These are phyloP conservation scores for Pichia norvegensis DNA, from an alignment of 1,139 yeast genomes.

Conservation along the genomic window DNA sequence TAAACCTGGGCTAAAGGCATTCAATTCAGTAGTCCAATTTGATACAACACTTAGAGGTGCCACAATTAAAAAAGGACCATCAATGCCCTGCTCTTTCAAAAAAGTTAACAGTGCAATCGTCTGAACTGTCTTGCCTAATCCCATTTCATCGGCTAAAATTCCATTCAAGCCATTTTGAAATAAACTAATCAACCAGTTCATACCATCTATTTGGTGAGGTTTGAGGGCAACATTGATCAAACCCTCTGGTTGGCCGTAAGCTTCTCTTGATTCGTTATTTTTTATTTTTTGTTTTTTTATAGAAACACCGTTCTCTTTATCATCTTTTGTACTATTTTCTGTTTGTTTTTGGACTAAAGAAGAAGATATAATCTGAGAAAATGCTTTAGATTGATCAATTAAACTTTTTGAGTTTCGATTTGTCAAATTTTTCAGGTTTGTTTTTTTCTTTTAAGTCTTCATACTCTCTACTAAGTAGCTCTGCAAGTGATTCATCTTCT, in stretches of 20 bases:
- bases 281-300: slow-evolving; percentile 7
- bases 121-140: slow-evolving; percentile 86
- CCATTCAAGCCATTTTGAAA: slow-evolving; percentile 94
- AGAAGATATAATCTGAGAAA: slow-evolving; percentile 16
- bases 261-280: background rate
- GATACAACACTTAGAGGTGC: slow-evolving; percentile 84
- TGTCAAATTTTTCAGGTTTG: slow-evolving; percentile 5
- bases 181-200: slow-evolving; percentile 81
- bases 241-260: slow-evolving; percentile 49
- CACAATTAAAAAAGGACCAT: slow-evolving; percentile 79
- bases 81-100: slow-evolving; percentile 67
- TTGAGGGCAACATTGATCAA: slow-evolving; percentile 65
- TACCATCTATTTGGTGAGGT: slow-evolving; percentile 81
- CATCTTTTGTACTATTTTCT: background rate
- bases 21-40: slow-evolving; percentile 74
- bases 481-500: background rate
- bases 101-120: slow-evolving; percentile 73
- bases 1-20: slow-evolving; percentile 64
- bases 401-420: slow-evolving; percentile 12
- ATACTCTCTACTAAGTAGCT: slow-evolving; percentile 6
- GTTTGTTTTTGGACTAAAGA: slow-evolving; percentile 6
- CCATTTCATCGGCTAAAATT: slow-evolving; percentile 95
- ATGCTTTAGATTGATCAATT: slow-evolving; percentile 18
- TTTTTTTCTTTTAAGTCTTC: background rate
- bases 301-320: background rate